These are phyloP conservation scores for Jacaranda mimosifolia DNA, from an alignment of 257 asterid genomes.

Conservation along the genomic window DNA sequence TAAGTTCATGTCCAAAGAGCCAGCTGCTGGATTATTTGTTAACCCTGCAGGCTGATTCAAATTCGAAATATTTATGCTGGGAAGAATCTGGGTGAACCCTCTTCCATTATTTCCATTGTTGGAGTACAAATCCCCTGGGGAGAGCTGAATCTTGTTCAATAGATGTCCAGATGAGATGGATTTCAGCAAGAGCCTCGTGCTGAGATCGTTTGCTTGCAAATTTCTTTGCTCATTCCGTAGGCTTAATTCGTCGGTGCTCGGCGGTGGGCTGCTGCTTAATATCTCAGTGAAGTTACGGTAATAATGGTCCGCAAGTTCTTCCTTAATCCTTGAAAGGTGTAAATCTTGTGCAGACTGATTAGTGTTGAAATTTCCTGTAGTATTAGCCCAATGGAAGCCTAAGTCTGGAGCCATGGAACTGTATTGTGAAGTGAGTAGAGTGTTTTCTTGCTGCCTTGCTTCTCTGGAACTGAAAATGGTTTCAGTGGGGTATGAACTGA, in stretches of 20 bases:
- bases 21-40: conserved; percentile 12
- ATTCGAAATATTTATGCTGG: conserved; percentile 54
- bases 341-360: conserved; percentile 35
- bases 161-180: conserved; percentile 53
- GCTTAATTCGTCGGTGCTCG: conserved; percentile 40
- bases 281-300: conserved; percentile 53
- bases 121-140: conserved; percentile 42
- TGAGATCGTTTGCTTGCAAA: conserved; percentile 26
- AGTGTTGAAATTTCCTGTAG: background rate
- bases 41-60: conserved; percentile 26
- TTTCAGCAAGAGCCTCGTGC: conserved; percentile 53
- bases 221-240: conserved; percentile 22
- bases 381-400: conserved; percentile 54
- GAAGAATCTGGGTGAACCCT: conserved; percentile 61
- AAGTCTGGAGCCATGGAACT: conserved; percentile 58
- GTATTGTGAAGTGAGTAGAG: conserved; percentile 41
- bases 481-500: conserved; percentile 41
- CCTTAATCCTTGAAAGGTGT: conserved; percentile 53
- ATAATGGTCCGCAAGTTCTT: conserved; percentile 55
- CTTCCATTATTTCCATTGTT: conserved; percentile 37
- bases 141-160: conserved; percentile 29
- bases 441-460: conserved; percentile 42
- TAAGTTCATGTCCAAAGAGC: conserved; percentile 58
- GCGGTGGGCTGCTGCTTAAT: conserved; percentile 46
- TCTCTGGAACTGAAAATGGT: conserved; percentile 40